These are phyloP conservation scores for Leccinum griseonigrum DNA, from an alignment of 1,284 basidiomycete species.

Conservation along the genomic window DNA sequence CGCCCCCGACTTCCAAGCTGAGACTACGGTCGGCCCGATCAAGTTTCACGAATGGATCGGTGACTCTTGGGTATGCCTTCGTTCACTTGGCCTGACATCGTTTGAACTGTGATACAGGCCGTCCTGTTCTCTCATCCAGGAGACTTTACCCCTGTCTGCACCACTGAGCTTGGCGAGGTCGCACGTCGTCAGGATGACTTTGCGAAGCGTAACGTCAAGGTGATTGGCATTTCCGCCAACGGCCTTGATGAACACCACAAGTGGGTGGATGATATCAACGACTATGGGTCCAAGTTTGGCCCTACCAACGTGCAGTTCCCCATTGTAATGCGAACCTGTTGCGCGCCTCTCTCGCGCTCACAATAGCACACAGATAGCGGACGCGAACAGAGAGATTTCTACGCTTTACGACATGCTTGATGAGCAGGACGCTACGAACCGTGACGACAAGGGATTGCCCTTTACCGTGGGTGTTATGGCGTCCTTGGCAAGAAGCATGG, in stretches of 20 bases:
- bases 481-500: constrained; percentile 1
- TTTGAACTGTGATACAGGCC: constrained; percentile 42
- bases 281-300: constrained; percentile 62
- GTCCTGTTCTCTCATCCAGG: constrained; percentile 95
- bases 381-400: constrained; percentile 84
- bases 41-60: constrained; percentile 93
- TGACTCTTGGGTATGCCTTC: constrained; percentile 74
- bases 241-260: constrained; percentile 79
- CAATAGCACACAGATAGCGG: constrained; percentile 69
- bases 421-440: constrained; percentile 91
- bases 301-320: constrained; percentile 86
- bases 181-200: constrained; percentile 88
- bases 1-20: constrained; percentile 81
- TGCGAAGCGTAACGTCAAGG: constrained; percentile 83
- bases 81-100: not conserved
- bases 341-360: constrained; percentile 6
- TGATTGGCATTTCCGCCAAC: constrained; percentile 95
- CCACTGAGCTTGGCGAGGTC: constrained; percentile 97
- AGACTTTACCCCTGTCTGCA: constrained; percentile 84
- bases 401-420: constrained; percentile 95
- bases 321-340: constrained; percentile 57
- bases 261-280: constrained; percentile 94
- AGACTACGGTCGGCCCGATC: constrained; percentile 76
- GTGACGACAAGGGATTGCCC: constrained; percentile 87
- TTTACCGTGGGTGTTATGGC: constrained; percentile 52